Conservation (phyloP, 768 basidiomycete genomes). For the Boletus reticuloceps region DNA sequence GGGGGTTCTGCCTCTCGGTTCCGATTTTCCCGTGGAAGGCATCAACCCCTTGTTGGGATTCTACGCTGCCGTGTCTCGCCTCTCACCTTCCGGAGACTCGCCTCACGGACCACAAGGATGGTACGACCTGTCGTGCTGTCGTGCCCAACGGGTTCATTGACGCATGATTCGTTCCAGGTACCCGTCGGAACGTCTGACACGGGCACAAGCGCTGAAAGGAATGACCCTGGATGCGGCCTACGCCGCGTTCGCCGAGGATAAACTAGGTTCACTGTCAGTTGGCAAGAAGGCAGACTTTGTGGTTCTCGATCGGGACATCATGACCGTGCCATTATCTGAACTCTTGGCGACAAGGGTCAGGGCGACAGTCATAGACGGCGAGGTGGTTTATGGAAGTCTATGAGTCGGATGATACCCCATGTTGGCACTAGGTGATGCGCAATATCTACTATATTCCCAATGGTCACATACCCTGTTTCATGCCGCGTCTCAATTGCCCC, state of each 20-base stretch:
- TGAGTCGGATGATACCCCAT: constrained; percentile 10
- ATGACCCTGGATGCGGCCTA: constrained; percentile 92
- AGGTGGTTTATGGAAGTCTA: constrained; percentile 55
- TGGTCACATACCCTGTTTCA: background rate
- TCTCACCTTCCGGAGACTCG: constrained; percentile 64
- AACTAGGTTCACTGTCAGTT: constrained; percentile 64
- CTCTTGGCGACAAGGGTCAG: constrained; percentile 64
- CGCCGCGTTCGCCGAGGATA: constrained; percentile 74
- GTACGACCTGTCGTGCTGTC: constrained; percentile 40
- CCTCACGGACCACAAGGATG: constrained; percentile 86
- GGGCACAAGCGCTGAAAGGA: constrained; percentile 81
- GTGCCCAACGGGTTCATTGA: background rate
- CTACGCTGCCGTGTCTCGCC: constrained; percentile 81
- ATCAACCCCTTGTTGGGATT: constrained; percentile 89
- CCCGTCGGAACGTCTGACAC: constrained; percentile 68
- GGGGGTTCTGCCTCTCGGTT: constrained; percentile 75
- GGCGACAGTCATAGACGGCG: constrained; percentile 77
- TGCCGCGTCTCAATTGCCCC: background rate
- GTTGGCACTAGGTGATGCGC: background rate
- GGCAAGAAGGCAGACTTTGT: constrained; percentile 92
- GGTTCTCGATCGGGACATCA: constrained; percentile 76
- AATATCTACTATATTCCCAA: too few species aligned
- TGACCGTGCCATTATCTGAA: constrained; percentile 57
- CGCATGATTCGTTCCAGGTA: constrained; percentile 53
- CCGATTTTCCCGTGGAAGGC: constrained; percentile 92